phyloP scores from a whole-genome alignment of 495 filamentous ascomycete genomes.

The Tuber microsphaerosporum region DNA sequence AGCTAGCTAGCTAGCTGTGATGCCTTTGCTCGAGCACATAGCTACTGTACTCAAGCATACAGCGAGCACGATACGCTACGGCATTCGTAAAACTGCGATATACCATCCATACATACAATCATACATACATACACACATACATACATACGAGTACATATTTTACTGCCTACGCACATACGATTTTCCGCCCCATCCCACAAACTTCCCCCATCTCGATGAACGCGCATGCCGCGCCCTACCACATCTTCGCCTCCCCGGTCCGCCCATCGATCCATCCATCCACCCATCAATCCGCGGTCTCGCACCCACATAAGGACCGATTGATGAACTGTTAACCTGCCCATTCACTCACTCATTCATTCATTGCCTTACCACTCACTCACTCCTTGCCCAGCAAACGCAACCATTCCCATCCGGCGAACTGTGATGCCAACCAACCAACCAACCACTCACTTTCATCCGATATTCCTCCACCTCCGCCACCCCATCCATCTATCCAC shows the following conservation, averaged over 20 bases:
- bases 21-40: not conserved
- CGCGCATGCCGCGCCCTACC: not conserved
- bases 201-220: not conserved
- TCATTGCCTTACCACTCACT: not conserved
- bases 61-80: not conserved
- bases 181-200: not conserved
- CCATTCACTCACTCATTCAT: not conserved
- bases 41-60: not conserved
- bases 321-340: not conserved
- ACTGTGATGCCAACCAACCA: not conserved
- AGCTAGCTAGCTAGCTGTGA: not conserved
- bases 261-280: not conserved
- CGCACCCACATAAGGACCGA: not conserved
- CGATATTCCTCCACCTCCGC: not conserved
- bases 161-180: not conserved
- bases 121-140: not conserved
- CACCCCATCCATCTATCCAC: not conserved
- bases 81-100: not conserved
- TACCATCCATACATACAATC: not conserved
- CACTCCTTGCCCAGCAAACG: not conserved
- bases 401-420: not conserved
- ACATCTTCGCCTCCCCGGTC: not conserved
- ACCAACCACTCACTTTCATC: not conserved
- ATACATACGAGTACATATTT: not conserved
- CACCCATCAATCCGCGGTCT: not conserved